Base-by-base conservation (phyloP, 345 rosid species). In the Brassica napus region DNA sequence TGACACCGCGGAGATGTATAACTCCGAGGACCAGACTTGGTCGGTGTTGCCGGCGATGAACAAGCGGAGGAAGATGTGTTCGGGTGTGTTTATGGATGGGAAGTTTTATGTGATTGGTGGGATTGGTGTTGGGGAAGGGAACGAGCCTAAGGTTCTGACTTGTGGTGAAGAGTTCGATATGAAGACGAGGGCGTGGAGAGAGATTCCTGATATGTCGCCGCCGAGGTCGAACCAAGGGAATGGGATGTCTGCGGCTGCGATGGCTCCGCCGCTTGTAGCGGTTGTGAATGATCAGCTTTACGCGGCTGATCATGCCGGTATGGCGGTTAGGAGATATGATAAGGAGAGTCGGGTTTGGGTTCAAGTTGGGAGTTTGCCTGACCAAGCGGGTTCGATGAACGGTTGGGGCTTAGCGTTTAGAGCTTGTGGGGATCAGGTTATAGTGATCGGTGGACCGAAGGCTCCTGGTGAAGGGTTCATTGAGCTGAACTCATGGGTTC, bases 361-460 rank as follows among this genome's bases (percentile, higher is more conserved):
- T 6, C 72, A 82, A 7, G 72, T 88, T 1, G 97, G 93, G 76
- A 58, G 74, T 12, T 66, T 94, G 74, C 97, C 98, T 14, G 87
- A 82, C 14, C 77, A 55, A 62, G 91, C 87, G 1, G 78, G 39
- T 70, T 89, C 97, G 0, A 77, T 83, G 88, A 85, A 88, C 11
- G 97, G 97, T 16, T 94, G 97, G 98, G 98, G 98, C 9, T 24
- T 94, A 8, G 98, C 93, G 6, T 94, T 94, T 77, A 83, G 88
- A 62, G 94, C 90, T 3, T 90, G 93, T 26, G 97, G 98, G 10
- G 89, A 92, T 69, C 83, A 24, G 28, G 79, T 90, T 28, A 81
- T 89, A 31, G 91, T 90, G 21, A 72, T 94, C 0, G 91, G 96
- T 3, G 92, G 93, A 35, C 91, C 90, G 4, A 85, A 85, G 77